Percentiles rank a stretch among this genome's conserved stretches.
Conservation (phyloP, 2,329 filamentous ascomycete species). For the Colletotrichum somersetense region DNA sequence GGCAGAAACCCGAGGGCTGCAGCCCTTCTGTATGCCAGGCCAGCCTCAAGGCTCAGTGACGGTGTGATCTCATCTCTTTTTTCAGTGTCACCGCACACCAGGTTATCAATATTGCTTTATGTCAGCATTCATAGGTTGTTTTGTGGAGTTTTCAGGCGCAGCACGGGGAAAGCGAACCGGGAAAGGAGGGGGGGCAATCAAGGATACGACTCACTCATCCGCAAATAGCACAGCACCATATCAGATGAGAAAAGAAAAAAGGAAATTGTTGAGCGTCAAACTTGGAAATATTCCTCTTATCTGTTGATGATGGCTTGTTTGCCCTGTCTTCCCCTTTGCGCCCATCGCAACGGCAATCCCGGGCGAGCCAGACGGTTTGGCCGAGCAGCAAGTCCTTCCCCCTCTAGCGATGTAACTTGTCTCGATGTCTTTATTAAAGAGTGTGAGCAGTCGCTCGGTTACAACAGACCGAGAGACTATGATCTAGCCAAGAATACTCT, state of each 20-base stretch:
- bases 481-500: not conserved
- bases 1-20: not conserved
- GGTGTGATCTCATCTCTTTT: not conserved
- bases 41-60: not conserved
- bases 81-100: not conserved
- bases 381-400: not conserved
- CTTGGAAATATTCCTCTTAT: not conserved
- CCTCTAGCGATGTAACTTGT: not conserved
- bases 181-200: not conserved
- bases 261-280: not conserved
- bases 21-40: not conserved
- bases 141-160: constrained; percentile 6
- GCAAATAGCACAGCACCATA: not conserved
- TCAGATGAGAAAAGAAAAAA: not conserved
- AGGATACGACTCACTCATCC: constrained; percentile 1
- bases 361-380: not conserved
- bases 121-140: not conserved
- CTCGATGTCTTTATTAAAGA: not conserved
- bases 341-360: not conserved
- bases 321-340: not conserved
- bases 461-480: not conserved
- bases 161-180: not conserved
- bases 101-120: not conserved
- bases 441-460: not conserved
- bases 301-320: not conserved